A percentile compares a stretch with the other conserved stretches of the same genome.
These are phyloP conservation scores for Emericellopsis atlantica DNA, from an alignment of 2,329 filamentous ascomycete genomes.

Conservation along the genomic window DNA sequence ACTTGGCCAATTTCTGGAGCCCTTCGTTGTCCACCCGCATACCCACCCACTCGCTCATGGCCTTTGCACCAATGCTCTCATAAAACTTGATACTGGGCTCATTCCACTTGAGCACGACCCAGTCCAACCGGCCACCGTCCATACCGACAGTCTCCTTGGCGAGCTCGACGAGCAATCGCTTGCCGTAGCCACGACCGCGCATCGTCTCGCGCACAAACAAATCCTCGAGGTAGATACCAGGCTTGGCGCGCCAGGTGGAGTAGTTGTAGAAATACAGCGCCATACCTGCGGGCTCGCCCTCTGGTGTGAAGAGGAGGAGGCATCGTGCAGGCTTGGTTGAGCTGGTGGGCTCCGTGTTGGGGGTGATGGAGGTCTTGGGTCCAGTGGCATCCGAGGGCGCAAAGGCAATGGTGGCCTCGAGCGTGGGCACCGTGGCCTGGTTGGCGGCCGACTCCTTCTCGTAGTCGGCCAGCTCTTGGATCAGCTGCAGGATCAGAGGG, in stretches of 20 bases:
- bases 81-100: slow-evolving; percentile 85
- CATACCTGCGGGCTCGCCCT: slow-evolving; percentile 51
- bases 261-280: slow-evolving; percentile 94
- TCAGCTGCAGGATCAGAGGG: slow-evolving; percentile 65
- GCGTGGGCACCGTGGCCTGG: slow-evolving; percentile 63
- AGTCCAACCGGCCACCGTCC: slow-evolving; percentile 67
- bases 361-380: slow-evolving; percentile 20
- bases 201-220: slow-evolving; percentile 66
- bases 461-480: slow-evolving; percentile 78
- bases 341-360: slow-evolving; percentile 40
- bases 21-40: slow-evolving; percentile 62
- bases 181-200: slow-evolving; percentile 69
- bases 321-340: slow-evolving; percentile 59
- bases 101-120: slow-evolving; percentile 90
- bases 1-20: slow-evolving; percentile 44
- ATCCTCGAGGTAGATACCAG: slow-evolving; percentile 89
- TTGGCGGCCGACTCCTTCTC: slow-evolving; percentile 66
- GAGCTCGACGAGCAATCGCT: slow-evolving; percentile 58
- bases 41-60: slow-evolving; percentile 60
- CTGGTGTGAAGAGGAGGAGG: slow-evolving; percentile 47
- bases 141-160: slow-evolving; percentile 69
- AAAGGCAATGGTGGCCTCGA: slow-evolving; percentile 69
- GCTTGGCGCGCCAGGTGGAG: slow-evolving; percentile 77
- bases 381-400: slow-evolving; percentile 36
- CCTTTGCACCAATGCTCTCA: slow-evolving; percentile 51